These are phyloP conservation scores for Stachybotrys echinatus DNA, from an alignment of 2,329 filamentous ascomycete genomes.

Conservation along the genomic window DNA sequence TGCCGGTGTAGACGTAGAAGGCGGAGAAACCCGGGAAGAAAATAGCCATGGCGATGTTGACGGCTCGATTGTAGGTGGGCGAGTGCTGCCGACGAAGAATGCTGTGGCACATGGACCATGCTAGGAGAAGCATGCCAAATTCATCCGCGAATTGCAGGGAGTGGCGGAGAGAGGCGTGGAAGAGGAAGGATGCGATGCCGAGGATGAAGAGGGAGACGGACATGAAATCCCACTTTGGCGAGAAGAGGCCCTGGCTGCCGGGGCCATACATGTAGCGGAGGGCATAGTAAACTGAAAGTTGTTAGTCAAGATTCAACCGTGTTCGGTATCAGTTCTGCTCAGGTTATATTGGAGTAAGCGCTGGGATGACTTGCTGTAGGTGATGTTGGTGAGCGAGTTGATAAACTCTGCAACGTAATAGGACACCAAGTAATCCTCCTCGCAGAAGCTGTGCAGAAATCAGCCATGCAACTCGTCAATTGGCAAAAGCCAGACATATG, in stretches of 20 bases:
- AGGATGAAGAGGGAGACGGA: slow-evolving; percentile 33
- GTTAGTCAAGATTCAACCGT: too few relatives aligned
- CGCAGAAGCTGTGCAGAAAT: slow-evolving; percentile 29
- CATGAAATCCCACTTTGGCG: slow-evolving; percentile 32
- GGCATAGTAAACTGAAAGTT: slow-evolving; percentile 34
- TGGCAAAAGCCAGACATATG: not conserved
- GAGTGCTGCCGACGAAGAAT: slow-evolving; percentile 39
- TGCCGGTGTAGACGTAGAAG: slow-evolving; percentile 35
- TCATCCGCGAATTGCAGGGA: slow-evolving; percentile 45
- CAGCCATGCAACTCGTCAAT: slow-evolving; percentile 11
- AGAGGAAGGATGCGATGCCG: slow-evolving; percentile 36
- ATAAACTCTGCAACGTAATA: slow-evolving; percentile 38
- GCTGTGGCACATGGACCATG: slow-evolving; percentile 45
- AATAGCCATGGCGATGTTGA: slow-evolving; percentile 31
- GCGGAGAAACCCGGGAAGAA: slow-evolving; percentile 34
- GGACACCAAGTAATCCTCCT: slow-evolving; percentile 44
- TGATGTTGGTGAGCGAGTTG: slow-evolving; percentile 34
- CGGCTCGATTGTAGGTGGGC: slow-evolving; percentile 19
- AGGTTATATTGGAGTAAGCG: too few relatives aligned
- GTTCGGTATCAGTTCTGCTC: too few relatives aligned
- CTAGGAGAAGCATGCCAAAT: slow-evolving; percentile 52
- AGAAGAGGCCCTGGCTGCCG: slow-evolving; percentile 21
- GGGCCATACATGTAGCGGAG: slow-evolving; percentile 29
- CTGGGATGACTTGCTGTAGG: slow-evolving; percentile 33
- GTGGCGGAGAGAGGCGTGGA: slow-evolving; percentile 39